Evolutionary conservation across 2,329 filamentous ascomycete species (phyloP).

Genomic region (Botryotinia calthae): DNA sequence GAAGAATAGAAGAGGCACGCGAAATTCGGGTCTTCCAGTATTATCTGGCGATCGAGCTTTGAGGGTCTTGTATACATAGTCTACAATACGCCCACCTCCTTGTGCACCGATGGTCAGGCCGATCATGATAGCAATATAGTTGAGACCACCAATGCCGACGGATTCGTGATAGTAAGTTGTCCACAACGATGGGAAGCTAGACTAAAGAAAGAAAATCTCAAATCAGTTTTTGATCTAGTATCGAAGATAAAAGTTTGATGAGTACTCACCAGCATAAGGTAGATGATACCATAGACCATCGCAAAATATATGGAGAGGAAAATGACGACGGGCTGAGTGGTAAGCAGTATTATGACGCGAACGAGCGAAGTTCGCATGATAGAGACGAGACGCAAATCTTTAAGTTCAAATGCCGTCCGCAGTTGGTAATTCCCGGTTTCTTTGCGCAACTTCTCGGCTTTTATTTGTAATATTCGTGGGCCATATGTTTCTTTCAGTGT

Average conservation of each 20-base stretch:
- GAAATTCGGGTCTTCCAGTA: slow-evolving; percentile 52
- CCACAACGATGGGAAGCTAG: slow-evolving; percentile 60
- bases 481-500: slow-evolving; percentile 47
- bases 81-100: slow-evolving; percentile 45
- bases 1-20: slow-evolving; percentile 56
- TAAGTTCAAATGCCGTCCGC: slow-evolving; percentile 54
- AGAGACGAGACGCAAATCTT: slow-evolving; percentile 34
- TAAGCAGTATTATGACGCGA: slow-evolving; percentile 48
- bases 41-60: slow-evolving; percentile 27
- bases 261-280: slow-evolving; percentile 47
- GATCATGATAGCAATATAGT: slow-evolving; percentile 51
- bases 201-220: slow-evolving; percentile 27
- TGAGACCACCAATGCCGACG: slow-evolving; percentile 52
- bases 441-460: slow-evolving; percentile 44
- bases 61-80: slow-evolving; percentile 37
- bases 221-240: background rate
- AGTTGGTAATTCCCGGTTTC: slow-evolving; percentile 47
- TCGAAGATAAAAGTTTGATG: background rate
- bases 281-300: slow-evolving; percentile 51
- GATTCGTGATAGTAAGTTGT: slow-evolving; percentile 51
- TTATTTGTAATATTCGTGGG: slow-evolving; percentile 46
- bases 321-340: slow-evolving; percentile 52
- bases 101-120: slow-evolving; percentile 42
- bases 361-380: slow-evolving; percentile 44
- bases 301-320: slow-evolving; percentile 51